A percentile compares a stretch with the other conserved stretches of the same genome.
Conservation (phyloP, 1,139 yeast species). For the Lizanozyma gosingica region DNA sequence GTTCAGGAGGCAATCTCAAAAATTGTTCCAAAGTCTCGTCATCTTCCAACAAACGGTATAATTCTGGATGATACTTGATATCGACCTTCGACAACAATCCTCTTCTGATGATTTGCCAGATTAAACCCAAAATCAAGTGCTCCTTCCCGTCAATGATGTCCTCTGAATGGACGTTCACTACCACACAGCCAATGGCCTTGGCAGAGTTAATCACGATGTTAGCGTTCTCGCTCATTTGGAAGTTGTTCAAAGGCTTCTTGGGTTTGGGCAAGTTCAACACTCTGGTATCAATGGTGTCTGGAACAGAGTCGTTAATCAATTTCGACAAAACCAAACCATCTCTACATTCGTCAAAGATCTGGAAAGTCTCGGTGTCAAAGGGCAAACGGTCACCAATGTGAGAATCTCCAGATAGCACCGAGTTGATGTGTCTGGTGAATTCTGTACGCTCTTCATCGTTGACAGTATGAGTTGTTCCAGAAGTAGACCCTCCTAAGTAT, state of each 20-base stretch:
- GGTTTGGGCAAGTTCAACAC: conserved; percentile 82
- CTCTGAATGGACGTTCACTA: conserved; percentile 94
- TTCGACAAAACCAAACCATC: conserved; percentile 92
- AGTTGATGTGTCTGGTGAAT: conserved; percentile 91
- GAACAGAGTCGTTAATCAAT: conserved; percentile 93
- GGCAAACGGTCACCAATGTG: conserved; percentile 84
- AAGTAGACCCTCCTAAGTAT: conserved; percentile 67
- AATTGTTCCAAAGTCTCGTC: conserved; percentile 97
- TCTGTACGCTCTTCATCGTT: conserved; percentile 95
- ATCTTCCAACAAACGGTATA: conserved; percentile 87
- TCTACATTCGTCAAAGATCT: conserved; percentile 91
- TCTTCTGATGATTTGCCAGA: conserved; percentile 97
- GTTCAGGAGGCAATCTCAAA: conserved; percentile 94
- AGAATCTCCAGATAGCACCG: conserved; percentile 83
- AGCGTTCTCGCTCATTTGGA: conserved; percentile 95
- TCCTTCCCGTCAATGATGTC: conserved; percentile 96
- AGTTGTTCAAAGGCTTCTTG: conserved; percentile 80
- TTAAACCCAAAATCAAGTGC: conserved; percentile 87
- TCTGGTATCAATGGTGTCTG: conserved; percentile 97
- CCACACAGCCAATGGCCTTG: conserved; percentile 97
- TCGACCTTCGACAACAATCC: conserved; percentile 92
- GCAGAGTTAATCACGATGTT: conserved; percentile 97
- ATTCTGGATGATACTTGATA: conserved; percentile 91
- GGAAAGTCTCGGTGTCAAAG: conserved; percentile 89
- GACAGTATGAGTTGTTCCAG: conserved; percentile 94